phyloP scores from a whole-genome alignment of 768 basidiomycete species.

The Podaxis sp. region DNA sequence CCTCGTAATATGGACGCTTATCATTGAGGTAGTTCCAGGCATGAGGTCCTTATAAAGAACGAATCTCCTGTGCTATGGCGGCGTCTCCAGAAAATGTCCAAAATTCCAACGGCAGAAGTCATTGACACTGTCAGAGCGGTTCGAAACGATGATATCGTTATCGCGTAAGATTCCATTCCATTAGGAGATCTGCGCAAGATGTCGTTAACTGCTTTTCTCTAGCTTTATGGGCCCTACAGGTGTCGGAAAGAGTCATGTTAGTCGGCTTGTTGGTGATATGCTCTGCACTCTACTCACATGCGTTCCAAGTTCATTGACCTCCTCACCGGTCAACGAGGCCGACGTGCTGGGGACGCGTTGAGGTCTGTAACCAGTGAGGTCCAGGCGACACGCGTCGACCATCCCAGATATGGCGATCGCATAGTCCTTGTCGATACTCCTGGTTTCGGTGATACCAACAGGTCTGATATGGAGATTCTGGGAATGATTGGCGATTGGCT shows the following conservation, averaged over 20 bases:
- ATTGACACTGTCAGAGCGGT: constrained; percentile 7
- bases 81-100: no score
- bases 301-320: constrained; percentile 27
- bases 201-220: not conserved
- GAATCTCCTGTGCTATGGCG: no score
- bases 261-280: not conserved
- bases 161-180: constrained; percentile 20
- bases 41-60: no score
- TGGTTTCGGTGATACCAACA: constrained; percentile 34
- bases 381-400: constrained; percentile 27
- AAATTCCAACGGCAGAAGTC: not conserved
- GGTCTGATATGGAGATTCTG: constrained; percentile 20
- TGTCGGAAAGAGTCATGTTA: constrained; percentile 25
- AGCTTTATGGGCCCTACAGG: constrained; percentile 28
- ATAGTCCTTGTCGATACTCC: constrained; percentile 42
- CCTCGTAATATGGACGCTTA: no score
- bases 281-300: not conserved
- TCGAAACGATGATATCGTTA: constrained; percentile 23
- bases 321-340: constrained; percentile 16
- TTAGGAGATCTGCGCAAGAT: not conserved
- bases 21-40: no score
- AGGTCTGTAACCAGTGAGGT: constrained; percentile 40
- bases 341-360: constrained; percentile 21
- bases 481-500: constrained; percentile 17
- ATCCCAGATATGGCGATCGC: constrained; percentile 12